Evolutionary conservation across 148 eudicot genomes (phyloP).

Genomic region (Heliamphora exappendiculata): DNA sequence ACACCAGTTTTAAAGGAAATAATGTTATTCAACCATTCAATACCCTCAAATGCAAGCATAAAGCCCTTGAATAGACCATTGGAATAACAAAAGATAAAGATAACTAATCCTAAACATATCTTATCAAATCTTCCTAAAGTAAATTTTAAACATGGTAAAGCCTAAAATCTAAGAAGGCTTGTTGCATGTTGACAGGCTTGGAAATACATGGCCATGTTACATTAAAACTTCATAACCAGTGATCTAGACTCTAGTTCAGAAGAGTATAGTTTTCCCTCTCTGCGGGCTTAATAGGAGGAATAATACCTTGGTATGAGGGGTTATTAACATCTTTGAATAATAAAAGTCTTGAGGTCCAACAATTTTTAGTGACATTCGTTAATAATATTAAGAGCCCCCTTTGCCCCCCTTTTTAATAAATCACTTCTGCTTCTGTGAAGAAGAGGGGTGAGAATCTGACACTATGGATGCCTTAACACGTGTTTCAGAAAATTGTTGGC

Average conservation of each 20-base stretch:
- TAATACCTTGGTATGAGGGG: background rate
- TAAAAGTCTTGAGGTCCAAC: background rate
- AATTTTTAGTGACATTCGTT: background rate
- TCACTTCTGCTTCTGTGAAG: background rate
- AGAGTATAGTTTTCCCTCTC: background rate
- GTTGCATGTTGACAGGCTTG: background rate
- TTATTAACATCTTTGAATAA: background rate
- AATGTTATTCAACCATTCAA: no score
- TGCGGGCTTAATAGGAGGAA: no score
- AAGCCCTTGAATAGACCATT: no score
- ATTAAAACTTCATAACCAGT: background rate
- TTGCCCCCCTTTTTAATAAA: no score
- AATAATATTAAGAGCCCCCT: background rate
- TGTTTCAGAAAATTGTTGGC: background rate
- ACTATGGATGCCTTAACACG: background rate
- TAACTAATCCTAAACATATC: no score
- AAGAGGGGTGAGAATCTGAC: background rate
- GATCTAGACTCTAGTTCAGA: background rate
- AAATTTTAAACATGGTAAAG: no score
- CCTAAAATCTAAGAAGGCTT: no score
- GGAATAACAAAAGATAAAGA: no score
- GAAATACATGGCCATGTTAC: background rate
- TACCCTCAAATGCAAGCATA: no score
- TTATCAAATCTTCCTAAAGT: no score
- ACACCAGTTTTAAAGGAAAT: no score